A percentile compares a stretch with the other conserved stretches of the same genome.
phyloP scores from a whole-genome alignment of 768 basidiomycete species.

The Trametes elegans region DNA sequence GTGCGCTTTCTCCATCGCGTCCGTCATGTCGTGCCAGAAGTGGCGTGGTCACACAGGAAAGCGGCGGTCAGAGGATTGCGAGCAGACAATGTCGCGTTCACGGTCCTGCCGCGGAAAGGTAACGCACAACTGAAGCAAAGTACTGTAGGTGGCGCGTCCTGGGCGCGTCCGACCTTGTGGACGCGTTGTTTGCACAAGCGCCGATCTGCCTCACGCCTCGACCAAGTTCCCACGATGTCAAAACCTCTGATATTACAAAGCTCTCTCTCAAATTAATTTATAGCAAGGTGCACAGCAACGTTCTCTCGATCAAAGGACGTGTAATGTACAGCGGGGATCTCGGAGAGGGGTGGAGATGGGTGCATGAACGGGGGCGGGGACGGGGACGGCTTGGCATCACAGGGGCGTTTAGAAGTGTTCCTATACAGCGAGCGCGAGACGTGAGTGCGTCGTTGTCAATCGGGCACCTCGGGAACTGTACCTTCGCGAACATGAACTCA shows the following conservation, averaged over 20 bases:
- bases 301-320: not conserved
- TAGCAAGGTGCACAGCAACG: conserved; percentile 13
- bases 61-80: not conserved
- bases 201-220: not conserved
- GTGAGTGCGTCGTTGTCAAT: not conserved
- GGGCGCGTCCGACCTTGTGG: too few species aligned
- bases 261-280: conserved; percentile 12
- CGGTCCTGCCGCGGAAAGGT: not conserved
- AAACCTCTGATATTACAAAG: not conserved
- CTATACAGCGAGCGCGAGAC: conserved; percentile 30
- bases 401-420: conserved; percentile 54
- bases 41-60: not conserved
- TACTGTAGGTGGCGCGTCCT: too few species aligned
- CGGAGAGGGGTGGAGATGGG: not conserved
- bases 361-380: not conserved
- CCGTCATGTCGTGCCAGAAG: not conserved
- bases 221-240: not conserved
- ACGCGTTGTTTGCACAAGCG: conserved; percentile 13
- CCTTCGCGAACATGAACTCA: conserved; percentile 84
- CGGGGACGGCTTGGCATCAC: conserved; percentile 2
- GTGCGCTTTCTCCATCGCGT: conserved; percentile 36
- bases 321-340: conserved; percentile 11
- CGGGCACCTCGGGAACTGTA: conserved; percentile 19
- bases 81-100: not conserved
- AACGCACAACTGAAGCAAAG: too few species aligned